phyloP scores from a whole-genome alignment of 1,284 basidiomycete species.

The Pseudozyma flocculosa region DNA sequence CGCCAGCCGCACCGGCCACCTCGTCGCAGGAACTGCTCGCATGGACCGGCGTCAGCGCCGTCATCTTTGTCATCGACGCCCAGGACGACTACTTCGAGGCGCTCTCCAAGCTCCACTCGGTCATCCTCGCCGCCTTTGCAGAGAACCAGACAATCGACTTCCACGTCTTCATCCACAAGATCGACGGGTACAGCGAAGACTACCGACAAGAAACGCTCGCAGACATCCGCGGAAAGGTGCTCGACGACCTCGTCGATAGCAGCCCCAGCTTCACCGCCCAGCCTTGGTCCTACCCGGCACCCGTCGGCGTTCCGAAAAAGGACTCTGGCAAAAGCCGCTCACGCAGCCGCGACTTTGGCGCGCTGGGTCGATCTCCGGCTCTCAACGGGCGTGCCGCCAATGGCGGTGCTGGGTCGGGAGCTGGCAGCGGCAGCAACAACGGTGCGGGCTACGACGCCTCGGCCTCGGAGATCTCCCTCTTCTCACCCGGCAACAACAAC shows the following conservation, averaged over 20 bases:
- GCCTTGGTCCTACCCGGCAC: constrained; percentile 32
- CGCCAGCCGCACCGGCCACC: constrained; percentile 1
- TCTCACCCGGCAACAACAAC: constrained; percentile 10
- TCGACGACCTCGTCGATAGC: constrained; percentile 50
- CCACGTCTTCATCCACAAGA: constrained; percentile 95
- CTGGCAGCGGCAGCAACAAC: constrained; percentile 3
- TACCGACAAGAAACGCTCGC: constrained; percentile 68
- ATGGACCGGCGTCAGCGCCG: constrained; percentile 53
- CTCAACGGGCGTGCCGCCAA: background rate
- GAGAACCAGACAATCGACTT: constrained; percentile 78
- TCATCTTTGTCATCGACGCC: constrained; percentile 96
- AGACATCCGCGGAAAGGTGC: constrained; percentile 50
- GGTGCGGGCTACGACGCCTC: constrained; percentile 33
- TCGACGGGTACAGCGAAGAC: constrained; percentile 86
- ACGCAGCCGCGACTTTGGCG: constrained; percentile 26
- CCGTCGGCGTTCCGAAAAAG: constrained; percentile 5
- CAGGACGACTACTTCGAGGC: constrained; percentile 69
- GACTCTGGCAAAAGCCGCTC: constrained; percentile 19
- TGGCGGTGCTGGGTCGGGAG: constrained; percentile 3
- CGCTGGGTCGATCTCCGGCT: background rate
- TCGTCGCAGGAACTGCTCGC: constrained; percentile 13
- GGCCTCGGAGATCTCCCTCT: constrained; percentile 38
- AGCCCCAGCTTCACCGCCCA: constrained; percentile 36
- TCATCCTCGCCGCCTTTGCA: constrained; percentile 62
- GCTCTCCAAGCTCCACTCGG: constrained; percentile 67